Percentiles rank a stretch among this genome's conserved stretches.
These are phyloP conservation scores for Sporothrix brasiliensis DNA, from an alignment of 2,329 filamentous ascomycete genomes.

Conservation along the genomic window DNA sequence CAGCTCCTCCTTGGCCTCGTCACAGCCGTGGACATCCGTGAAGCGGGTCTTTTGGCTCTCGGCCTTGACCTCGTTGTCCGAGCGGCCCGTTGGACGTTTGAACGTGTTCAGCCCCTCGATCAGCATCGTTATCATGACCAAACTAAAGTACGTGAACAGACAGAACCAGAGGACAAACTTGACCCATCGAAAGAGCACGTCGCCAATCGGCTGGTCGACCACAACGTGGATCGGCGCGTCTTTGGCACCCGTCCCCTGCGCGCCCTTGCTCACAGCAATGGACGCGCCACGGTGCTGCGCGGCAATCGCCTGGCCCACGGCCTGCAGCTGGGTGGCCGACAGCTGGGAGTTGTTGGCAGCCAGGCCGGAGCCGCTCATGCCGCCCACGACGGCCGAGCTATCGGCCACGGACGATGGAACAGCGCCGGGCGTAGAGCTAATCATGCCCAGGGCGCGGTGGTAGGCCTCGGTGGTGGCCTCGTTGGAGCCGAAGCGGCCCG, in stretches of 20 bases:
- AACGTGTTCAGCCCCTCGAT: conserved; percentile 79
- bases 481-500: conserved; percentile 81
- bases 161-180: conserved; percentile 81
- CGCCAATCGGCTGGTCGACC: conserved; percentile 84
- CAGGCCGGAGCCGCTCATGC: conserved; percentile 36
- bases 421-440: conserved; percentile 39
- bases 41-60: conserved; percentile 92
- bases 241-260: conserved; percentile 68
- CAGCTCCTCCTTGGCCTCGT: conserved; percentile 97
- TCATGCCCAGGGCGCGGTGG: conserved; percentile 66
- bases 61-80: conserved; percentile 80
- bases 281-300: conserved; percentile 70
- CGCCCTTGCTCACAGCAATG: conserved; percentile 56
- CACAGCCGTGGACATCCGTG: conserved; percentile 91
- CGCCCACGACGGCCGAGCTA: conserved; percentile 25
- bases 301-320: conserved; percentile 79
- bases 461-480: conserved; percentile 77
- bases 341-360: conserved; percentile 43
- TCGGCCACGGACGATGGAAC: conserved; percentile 22
- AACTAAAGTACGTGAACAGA: conserved; percentile 74
- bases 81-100: conserved; percentile 73
- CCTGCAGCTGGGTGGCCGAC: conserved; percentile 68
- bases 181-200: conserved; percentile 84
- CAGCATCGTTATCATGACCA: conserved; percentile 78
- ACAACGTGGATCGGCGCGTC: conserved; percentile 91